Percentiles rank a stretch among this genome's conserved stretches.
Conservation (phyloP, 2,329 filamentous ascomycete genomes). For the Aspergillus tamarii region DNA sequence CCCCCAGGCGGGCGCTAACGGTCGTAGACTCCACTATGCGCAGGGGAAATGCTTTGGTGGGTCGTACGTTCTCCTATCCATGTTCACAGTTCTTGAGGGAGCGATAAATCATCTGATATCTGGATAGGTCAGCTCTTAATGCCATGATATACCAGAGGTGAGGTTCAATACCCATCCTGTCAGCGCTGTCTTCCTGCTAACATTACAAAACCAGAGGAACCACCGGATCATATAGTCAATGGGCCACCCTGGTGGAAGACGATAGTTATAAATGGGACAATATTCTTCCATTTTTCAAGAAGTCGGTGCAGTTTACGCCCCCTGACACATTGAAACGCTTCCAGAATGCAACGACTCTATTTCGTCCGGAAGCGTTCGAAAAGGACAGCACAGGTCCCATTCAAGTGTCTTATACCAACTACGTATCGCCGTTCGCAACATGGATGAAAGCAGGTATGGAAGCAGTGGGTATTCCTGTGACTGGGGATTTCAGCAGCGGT, state of each 20-base stretch:
- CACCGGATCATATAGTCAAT: constrained; percentile 18
- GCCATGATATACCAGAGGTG: constrained; percentile 31
- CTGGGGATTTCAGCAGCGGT: constrained; percentile 29
- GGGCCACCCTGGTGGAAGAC: constrained; percentile 40
- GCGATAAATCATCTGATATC: background rate
- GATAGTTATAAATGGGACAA: constrained; percentile 28
- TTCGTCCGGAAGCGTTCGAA: constrained; percentile 20
- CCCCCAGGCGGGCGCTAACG: constrained; percentile 18
- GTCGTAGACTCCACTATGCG: constrained; percentile 25
- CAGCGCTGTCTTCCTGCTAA: background rate
- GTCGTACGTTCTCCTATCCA: background rate
- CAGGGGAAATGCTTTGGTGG: constrained; percentile 20
- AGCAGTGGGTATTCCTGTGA: constrained; percentile 27
- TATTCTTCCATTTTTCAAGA: constrained; percentile 28
- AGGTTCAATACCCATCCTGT: constrained; percentile 12
- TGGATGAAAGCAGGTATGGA: constrained; percentile 28
- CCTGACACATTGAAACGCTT: constrained; percentile 25
- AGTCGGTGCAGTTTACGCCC: constrained; percentile 27
- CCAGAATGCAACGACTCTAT: constrained; percentile 15
- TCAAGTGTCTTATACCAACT: constrained; percentile 34
- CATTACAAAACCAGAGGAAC: background rate
- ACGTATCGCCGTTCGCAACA: constrained; percentile 27
- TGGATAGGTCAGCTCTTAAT: constrained; percentile 24
- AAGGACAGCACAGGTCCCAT: constrained; percentile 28
- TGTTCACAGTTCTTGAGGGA: background rate